phyloP scores from a whole-genome alignment of 176 grass and related monocot genomes.

The Avena sativa region DNA sequence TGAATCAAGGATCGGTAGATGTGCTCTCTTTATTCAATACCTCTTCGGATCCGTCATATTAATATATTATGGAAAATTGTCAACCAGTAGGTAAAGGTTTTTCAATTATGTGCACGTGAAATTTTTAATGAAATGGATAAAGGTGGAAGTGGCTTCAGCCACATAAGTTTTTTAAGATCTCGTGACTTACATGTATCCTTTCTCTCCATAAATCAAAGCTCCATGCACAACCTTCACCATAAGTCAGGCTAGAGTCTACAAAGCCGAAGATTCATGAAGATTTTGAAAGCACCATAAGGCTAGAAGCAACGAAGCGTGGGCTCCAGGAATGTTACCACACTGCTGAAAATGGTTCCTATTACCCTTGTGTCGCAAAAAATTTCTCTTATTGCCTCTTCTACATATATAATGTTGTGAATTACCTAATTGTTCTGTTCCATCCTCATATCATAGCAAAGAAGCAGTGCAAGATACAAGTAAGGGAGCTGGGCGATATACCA shows the following conservation, averaged over 20 bases:
- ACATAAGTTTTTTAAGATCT: not conserved
- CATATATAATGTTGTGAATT: conserved; percentile 25
- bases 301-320: conserved; percentile 78
- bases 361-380: not conserved
- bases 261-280: conserved; percentile 54
- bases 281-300: conserved; percentile 58
- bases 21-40: too few relatives aligned
- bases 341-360: conserved; percentile 46
- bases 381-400: not conserved
- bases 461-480: conserved; percentile 75
- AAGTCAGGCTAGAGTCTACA: conserved; percentile 48
- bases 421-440: conserved; percentile 5
- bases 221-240: conserved; percentile 47
- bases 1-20: too few relatives aligned
- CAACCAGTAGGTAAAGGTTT: too few relatives aligned
- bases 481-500: conserved; percentile 76
- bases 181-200: conserved; percentile 41
- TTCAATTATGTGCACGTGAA: too few relatives aligned
- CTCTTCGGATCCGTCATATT: too few relatives aligned
- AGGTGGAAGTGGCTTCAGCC: too few relatives aligned
- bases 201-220: conserved; percentile 55
- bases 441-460: conserved; percentile 63
- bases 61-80: too few relatives aligned
- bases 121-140: too few relatives aligned
- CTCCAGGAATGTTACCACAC: conserved; percentile 91